A percentile compares a stretch with the other conserved stretches of the same genome.
phyloP scores from a whole-genome alignment of 1,284 basidiomycete species.

The Ustilago xerochloae region DNA sequence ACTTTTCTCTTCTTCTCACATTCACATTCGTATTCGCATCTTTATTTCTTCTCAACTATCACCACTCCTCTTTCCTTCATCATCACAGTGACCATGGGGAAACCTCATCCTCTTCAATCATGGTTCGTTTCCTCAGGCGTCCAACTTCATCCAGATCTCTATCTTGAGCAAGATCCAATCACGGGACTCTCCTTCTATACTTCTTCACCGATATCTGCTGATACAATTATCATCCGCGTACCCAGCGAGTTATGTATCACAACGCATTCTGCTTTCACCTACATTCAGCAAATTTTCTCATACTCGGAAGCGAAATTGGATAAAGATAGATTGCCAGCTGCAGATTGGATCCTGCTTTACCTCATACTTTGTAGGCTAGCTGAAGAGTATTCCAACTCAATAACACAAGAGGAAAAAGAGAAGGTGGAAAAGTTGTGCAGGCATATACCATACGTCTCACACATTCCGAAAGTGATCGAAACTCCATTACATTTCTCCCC shows the following conservation, averaged over 20 bases:
- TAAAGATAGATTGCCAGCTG: not conserved
- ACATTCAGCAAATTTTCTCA: not conserved
- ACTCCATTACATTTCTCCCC: slow-evolving; percentile 47
- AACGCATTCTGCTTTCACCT: slow-evolving; percentile 2
- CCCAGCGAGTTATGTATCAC: slow-evolving; percentile 37
- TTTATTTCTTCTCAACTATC: not conserved
- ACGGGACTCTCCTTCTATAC: slow-evolving; percentile 41
- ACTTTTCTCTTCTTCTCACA: slow-evolving; percentile 3
- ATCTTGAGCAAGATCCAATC: slow-evolving; percentile 17
- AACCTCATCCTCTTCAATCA: slow-evolving; percentile 3
- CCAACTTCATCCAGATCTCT: slow-evolving; percentile 15
- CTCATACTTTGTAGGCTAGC: slow-evolving; percentile 20
- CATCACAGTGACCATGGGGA: not conserved
- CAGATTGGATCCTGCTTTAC: slow-evolving; percentile 47
- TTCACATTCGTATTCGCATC: not conserved
- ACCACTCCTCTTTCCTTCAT: not conserved
- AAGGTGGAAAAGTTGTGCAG: not conserved
- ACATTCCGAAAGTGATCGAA: slow-evolving; percentile 36
- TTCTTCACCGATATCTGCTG: slow-evolving; percentile 1
- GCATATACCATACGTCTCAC: slow-evolving; percentile 46
- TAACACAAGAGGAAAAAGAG: not conserved
- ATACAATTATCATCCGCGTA: slow-evolving; percentile 29
- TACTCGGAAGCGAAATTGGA: not conserved
- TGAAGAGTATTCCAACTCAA: not conserved
- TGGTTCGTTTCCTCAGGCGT: slow-evolving; percentile 31